Base-by-base conservation (phyloP, 1,284 basidiomycete genomes). In the Moniliella sp. region DNA sequence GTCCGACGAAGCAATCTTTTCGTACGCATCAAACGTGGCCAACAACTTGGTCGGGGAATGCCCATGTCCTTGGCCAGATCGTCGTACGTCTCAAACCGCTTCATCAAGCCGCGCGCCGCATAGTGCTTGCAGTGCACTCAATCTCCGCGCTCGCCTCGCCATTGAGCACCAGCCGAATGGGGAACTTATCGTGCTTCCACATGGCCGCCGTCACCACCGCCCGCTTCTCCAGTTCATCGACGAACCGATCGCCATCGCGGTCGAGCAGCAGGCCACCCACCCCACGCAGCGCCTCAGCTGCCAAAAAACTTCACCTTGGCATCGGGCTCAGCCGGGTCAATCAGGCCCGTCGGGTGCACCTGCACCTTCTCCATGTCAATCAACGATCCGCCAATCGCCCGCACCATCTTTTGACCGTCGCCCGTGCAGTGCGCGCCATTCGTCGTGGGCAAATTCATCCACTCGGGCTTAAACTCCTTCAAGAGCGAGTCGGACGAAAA, bases 311-410 rank as follows among this genome's bases (percentile, higher is more conserved):
- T 93, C 64, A 88, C 82, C 43, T 54, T 54, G 36, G 50, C 48
- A 25, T 53, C 41, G 15, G 44, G 43, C n/a, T n/a, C 88, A 42
- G 84, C 88, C 50, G 86, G 86, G 67, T 94, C 88, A 30, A 94
- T 82, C 26, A 94, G 71, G 62, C 86, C 86, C 5, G 86, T 94
- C 10, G 82, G 83, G 61, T 88, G 82, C 14, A 88, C 81, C 62
- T 94, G 88, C n/a, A 94, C 86, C 67, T 94, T 94, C 66, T 94
- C 88, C 43, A 94, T 72, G 61, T 94, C 88, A 53, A 94, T 71
- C 25, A 64, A 82, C 50, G 70, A 74, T 30, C 81, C 84, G 47
- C 88, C 88, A 48, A 82, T 71, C 12, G 69, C 69, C 65, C 91
- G 74, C 4, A 60, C 60, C 49, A 57, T 52, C 46, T 57, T 57